Percentiles rank a stretch among this genome's conserved stretches.
Evolutionary conservation across 352 stramenopile genomes (phyloP).

Genomic region (Phytophthora megakarya): DNA sequence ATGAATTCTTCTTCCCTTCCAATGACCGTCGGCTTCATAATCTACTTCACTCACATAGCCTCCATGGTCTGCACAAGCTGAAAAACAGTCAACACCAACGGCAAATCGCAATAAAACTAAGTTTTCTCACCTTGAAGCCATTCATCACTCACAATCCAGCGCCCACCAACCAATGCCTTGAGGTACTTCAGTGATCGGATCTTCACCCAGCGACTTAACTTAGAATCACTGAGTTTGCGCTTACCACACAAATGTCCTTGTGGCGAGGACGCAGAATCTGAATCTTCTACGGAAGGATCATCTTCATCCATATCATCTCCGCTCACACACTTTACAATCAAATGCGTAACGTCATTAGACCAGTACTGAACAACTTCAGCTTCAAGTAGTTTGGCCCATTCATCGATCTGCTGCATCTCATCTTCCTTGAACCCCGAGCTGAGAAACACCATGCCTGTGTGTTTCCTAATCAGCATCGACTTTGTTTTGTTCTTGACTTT

Average conservation of each 20-base stretch:
- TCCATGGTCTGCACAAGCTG: slow-evolving; percentile 47
- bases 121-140: slow-evolving; percentile 72
- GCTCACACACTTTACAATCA: slow-evolving; percentile 84
- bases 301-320: slow-evolving; percentile 38
- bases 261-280: slow-evolving; percentile 20
- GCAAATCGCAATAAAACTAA: neutral
- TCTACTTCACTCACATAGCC: slow-evolving; percentile 49
- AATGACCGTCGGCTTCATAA: slow-evolving; percentile 66
- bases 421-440: slow-evolving; percentile 61
- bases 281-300: slow-evolving; percentile 26
- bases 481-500: slow-evolving; percentile 26
- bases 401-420: slow-evolving; percentile 46
- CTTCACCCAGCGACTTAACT: slow-evolving; percentile 73
- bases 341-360: slow-evolving; percentile 72
- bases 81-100: no score
- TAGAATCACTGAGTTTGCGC: slow-evolving; percentile 44
- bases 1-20: slow-evolving; percentile 55
- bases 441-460: slow-evolving; percentile 55
- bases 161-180: slow-evolving; percentile 74
- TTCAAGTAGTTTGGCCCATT: slow-evolving; percentile 47
- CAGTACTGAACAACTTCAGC: slow-evolving; percentile 58
- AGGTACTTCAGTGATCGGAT: slow-evolving; percentile 88
- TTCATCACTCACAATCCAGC: slow-evolving; percentile 85
- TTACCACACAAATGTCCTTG: slow-evolving; percentile 38
- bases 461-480: slow-evolving; percentile 20